Evolutionary conservation across 257 asterid genomes (phyloP).

Genomic region (Scutellaria barbata): DNA sequence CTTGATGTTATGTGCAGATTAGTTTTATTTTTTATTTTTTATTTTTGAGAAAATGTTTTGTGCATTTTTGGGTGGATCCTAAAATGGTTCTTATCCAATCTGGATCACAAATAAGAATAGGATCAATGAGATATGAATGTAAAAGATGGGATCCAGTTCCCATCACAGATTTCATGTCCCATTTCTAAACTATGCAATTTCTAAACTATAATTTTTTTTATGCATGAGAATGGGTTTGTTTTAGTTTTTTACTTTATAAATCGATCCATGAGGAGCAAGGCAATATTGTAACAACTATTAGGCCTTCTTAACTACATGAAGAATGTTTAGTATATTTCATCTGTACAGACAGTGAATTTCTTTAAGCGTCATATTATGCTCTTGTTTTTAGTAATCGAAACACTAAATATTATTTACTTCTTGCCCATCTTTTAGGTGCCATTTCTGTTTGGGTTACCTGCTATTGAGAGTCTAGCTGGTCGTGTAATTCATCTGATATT

Average conservation of each 20-base stretch:
- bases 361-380: not conserved
- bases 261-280: not conserved
- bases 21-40: too few relatives aligned
- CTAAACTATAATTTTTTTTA: too few relatives aligned
- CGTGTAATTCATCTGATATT: slow-evolving; percentile 85
- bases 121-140: not conserved
- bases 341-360: not conserved
- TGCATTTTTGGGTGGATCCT: not conserved
- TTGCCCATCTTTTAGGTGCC: slow-evolving; percentile 67
- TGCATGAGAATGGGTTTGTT: not conserved
- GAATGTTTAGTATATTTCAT: slow-evolving; percentile 1
- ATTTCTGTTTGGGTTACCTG: slow-evolving; percentile 92
- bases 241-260: not conserved
- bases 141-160: not conserved
- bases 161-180: not conserved
- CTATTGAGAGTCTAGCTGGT: slow-evolving; percentile 79
- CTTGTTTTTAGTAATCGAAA: not conserved
- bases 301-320: not conserved
- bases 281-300: slow-evolving; percentile 6
- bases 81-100: not conserved
- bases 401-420: slow-evolving; percentile 12
- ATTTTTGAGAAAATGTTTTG: not conserved
- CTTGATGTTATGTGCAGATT: not conserved
- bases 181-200: not conserved
- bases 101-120: slow-evolving; percentile 1